Base-by-base conservation (phyloP, 352 stramenopile genomes). In the Pythium dissotocum region DNA sequence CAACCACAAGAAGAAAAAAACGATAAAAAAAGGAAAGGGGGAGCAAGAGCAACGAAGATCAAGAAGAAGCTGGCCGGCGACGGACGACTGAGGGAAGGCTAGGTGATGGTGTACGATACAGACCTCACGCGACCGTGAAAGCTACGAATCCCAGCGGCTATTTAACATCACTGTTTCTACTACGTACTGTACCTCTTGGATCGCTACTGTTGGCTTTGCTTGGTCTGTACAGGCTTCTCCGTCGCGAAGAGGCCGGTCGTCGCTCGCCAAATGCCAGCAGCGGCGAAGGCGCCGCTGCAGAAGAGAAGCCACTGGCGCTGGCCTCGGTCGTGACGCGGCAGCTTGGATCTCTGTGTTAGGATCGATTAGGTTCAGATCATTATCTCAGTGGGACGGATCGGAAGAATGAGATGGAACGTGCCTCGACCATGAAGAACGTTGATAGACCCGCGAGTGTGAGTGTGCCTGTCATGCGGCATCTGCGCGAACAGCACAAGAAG, bases 241-340 rank as follows among this genome's bases (percentile, higher is more conserved):
- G 40, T 72, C 33, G 68, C 70, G 53, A 90, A 86, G 40, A 77
- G 40, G 32, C 77, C 66, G 24, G 75, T 83, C 9, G 73, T 88
- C 10, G 81, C 83, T 63, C 83, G 76, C 78, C 77, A 86, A 35
- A 83, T 57, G 28, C 79, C 83, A 0, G 78, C 78, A 33, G 63
- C 68, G 0, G 77, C 78, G 63, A 89, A 89, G 12, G 72, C 69
- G 12, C 79, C 76, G 2, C 73, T 79, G 52, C 80, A 91, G 8
- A 65, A 67, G 14, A 89, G 67, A 60, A 91, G 65, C 83, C 83
- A 91, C 3, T 77, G 80, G 1, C 81, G 80, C 62, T 91, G 77
- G 62, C 72, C 72, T 1, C 81, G 33, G 40, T 91, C 75, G 9
- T 71, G 71, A 1, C 52, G 63, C 9, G 76, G 69, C 38, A 88